phyloP scores from a whole-genome alignment of 208 protist species.

The Leishmania mexicana region DNA sequence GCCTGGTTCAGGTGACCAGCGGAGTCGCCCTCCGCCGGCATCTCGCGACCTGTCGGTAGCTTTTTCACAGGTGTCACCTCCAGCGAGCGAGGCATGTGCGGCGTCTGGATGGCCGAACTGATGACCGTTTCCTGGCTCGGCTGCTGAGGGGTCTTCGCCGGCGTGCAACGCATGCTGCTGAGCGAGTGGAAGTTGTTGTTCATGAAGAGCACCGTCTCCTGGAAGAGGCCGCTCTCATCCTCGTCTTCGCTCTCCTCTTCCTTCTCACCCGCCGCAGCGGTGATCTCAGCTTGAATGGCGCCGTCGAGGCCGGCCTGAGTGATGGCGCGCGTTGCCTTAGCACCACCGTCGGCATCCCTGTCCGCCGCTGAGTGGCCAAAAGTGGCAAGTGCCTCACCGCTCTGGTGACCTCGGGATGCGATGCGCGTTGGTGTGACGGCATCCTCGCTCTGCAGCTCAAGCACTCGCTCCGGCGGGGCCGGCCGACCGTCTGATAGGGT shows the following conservation, averaged over 20 bases:
- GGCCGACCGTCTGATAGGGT: not conserved
- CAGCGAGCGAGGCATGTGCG: conserved; percentile 13
- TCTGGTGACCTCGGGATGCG: not conserved
- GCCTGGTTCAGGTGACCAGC: conserved; percentile 2
- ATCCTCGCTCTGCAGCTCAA: not conserved
- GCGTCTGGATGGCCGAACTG: conserved; percentile 13
- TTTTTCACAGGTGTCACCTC: conserved; percentile 21
- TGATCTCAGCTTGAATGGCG: not conserved
- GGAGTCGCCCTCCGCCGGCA: not conserved
- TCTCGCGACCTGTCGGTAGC: not conserved
- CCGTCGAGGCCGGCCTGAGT: not conserved
- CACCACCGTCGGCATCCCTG: not conserved
- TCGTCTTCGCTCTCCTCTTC: conserved; percentile 32
- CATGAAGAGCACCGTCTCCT: conserved; percentile 39
- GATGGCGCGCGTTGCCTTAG: not conserved
- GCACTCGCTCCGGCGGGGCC: not conserved
- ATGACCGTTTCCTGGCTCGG: not conserved
- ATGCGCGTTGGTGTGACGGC: not conserved
- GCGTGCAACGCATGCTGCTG: conserved; percentile 29
- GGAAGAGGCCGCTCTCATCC: conserved; percentile 34
- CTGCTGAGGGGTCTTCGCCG: conserved; percentile 12
- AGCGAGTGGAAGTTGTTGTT: conserved; percentile 35
- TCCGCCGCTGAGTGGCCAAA: not conserved
- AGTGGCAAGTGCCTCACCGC: not conserved
- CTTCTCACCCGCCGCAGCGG: not conserved